These are phyloP conservation scores for Botrytis aclada DNA, from an alignment of 2,329 filamentous ascomycete species.

Conservation along the genomic window DNA sequence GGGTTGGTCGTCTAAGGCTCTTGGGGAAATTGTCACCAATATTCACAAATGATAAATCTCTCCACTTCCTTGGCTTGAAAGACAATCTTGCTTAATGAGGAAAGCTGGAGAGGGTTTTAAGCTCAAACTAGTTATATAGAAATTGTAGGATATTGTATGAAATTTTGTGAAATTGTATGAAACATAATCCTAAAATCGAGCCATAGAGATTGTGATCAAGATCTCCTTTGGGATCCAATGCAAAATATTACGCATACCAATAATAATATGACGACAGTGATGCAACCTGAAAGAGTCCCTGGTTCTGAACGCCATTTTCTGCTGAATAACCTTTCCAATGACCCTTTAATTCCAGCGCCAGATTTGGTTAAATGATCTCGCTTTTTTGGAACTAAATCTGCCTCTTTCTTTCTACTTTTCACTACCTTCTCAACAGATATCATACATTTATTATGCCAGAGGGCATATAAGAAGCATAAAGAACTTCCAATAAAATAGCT, in stretches of 20 bases:
- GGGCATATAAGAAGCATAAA: not conserved
- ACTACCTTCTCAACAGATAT: rapidly evolving
- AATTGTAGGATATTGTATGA: no score
- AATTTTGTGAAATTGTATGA: not conserved
- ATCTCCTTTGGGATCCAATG: not conserved
- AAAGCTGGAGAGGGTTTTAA: not conserved
- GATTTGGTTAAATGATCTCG: not conserved
- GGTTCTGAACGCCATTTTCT: not conserved
- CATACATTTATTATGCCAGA: not conserved
- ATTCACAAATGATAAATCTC: not conserved
- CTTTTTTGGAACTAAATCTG: not conserved
- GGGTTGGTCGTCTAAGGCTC: not conserved
- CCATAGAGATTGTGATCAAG: not conserved
- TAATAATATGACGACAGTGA: not conserved
- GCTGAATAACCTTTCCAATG: not conserved
- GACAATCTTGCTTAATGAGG: not conserved
- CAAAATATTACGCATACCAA: rapidly evolving
- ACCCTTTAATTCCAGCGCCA: not conserved
- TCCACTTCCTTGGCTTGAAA: not conserved
- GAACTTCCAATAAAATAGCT: rapidly evolving
- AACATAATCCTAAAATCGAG: not conserved
- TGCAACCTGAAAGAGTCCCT: not conserved
- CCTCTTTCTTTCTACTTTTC: not conserved
- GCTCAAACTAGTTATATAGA: not conserved
- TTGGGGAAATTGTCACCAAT: not conserved